Conservation (phyloP, 352 stramenopile genomes). For the Globisporangium takayamanum region DNA sequence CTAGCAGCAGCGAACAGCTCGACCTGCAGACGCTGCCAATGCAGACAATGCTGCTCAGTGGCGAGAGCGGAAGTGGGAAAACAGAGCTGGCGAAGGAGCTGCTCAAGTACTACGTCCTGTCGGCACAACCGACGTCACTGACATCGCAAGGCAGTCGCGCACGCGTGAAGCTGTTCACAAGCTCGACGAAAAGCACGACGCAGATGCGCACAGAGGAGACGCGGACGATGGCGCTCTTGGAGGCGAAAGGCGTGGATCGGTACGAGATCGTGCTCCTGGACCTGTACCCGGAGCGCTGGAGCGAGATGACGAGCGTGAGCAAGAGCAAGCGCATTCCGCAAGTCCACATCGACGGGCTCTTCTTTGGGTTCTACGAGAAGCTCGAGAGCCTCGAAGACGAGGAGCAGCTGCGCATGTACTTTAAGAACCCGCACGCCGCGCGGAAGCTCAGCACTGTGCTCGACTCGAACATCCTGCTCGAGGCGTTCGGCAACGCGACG, state of each 20-base stretch:
- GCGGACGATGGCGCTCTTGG: conserved; percentile 64
- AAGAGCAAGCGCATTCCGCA: conserved; percentile 68
- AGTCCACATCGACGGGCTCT: conserved; percentile 60
- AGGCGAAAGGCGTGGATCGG: conserved; percentile 50
- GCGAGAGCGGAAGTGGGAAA: conserved; percentile 71
- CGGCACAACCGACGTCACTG: conserved; percentile 32
- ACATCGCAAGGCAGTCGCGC: conserved; percentile 10
- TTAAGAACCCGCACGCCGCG: conserved; percentile 58
- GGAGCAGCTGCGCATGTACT: conserved; percentile 74
- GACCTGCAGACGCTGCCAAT: background rate
- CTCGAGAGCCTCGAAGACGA: conserved; percentile 71
- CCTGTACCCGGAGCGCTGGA: conserved; percentile 51
- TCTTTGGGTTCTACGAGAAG: conserved; percentile 79
- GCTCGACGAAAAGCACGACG: conserved; percentile 77
- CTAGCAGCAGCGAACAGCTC: conserved; percentile 1
- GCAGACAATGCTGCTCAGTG: conserved; percentile 43
- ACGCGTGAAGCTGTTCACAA: conserved; percentile 66
- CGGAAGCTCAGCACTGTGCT: conserved; percentile 54
- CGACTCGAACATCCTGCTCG: conserved; percentile 68
- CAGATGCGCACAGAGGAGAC: conserved; percentile 78
- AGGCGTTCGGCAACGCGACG: conserved; percentile 64
- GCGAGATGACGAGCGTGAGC: conserved; percentile 60
- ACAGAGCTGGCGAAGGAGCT: conserved; percentile 74
- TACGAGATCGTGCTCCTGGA: conserved; percentile 75
- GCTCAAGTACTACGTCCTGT: conserved; percentile 70